Evolutionary conservation across 2,329 filamentous ascomycete genomes (phyloP).

Genomic region (Aspergillus transmontanensis): DNA sequence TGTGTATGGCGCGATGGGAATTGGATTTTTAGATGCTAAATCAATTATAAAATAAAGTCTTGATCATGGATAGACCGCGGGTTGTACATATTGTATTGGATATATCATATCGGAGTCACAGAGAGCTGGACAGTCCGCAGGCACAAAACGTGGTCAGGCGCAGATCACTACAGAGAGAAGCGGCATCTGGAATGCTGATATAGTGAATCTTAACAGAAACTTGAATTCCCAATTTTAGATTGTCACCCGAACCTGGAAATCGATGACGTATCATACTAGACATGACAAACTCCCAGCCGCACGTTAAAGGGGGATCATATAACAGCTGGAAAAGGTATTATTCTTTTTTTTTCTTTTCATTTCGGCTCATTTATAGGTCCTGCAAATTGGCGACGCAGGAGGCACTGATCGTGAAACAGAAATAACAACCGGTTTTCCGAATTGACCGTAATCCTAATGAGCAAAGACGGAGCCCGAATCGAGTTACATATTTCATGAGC

Average conservation of each 20-base stretch:
- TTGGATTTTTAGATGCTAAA: background rate
- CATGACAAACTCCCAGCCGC: constrained; percentile 35
- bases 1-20: background rate
- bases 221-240: constrained; percentile 32
- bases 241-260: constrained; percentile 37
- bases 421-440: constrained; percentile 36
- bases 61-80: background rate
- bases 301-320: constrained; percentile 18
- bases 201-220: constrained; percentile 14
- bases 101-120: background rate
- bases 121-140: background rate
- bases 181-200: background rate
- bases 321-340: constrained; percentile 40
- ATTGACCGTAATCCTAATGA: constrained; percentile 39
- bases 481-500: constrained; percentile 46
- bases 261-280: constrained; percentile 39
- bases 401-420: constrained; percentile 31
- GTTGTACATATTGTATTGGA: background rate
- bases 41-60: background rate
- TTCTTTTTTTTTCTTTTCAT: constrained; percentile 39
- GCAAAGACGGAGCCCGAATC: constrained; percentile 40
- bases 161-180: background rate
- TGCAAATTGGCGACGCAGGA: constrained; percentile 38
- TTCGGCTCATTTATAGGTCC: constrained; percentile 33
- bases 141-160: background rate